Conservation (phyloP, 345 rosid genomes). For the Heritiera littoralis region DNA sequence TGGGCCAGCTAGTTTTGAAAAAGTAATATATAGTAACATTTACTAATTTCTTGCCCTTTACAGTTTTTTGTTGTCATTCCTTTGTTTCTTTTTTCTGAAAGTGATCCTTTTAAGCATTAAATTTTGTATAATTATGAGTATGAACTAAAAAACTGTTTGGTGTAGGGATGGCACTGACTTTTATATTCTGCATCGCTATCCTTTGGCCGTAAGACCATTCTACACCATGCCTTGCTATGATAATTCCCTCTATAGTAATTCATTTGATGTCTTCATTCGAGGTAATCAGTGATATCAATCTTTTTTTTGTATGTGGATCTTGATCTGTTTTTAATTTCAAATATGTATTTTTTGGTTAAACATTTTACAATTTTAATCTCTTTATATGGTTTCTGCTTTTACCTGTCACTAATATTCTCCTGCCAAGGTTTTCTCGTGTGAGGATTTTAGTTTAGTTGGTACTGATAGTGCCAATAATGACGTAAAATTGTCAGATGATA, state of each 20-base stretch:
- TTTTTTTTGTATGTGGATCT: background rate
- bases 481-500: background rate
- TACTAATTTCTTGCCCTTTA: background rate
- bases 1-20: constrained; percentile 82
- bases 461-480: background rate
- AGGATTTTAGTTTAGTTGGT: background rate
- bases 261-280: constrained; percentile 93
- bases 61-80: background rate
- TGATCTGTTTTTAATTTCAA: background rate
- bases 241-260: constrained; percentile 70
- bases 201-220: constrained; percentile 83
- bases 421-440: background rate
- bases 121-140: background rate
- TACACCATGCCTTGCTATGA: constrained; percentile 94
- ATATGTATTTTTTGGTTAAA: background rate
- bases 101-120: background rate
- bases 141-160: constrained; percentile 12
- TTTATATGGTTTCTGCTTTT: background rate
- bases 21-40: constrained; percentile 44
- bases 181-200: constrained; percentile 80
- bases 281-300: constrained; percentile 37
- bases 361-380: background rate
- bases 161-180: constrained; percentile 83
- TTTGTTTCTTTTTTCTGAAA: background rate
- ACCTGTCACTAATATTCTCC: background rate